Conservation (phyloP, 768 basidiomycete genomes). For the Serendipita sp. region DNA sequence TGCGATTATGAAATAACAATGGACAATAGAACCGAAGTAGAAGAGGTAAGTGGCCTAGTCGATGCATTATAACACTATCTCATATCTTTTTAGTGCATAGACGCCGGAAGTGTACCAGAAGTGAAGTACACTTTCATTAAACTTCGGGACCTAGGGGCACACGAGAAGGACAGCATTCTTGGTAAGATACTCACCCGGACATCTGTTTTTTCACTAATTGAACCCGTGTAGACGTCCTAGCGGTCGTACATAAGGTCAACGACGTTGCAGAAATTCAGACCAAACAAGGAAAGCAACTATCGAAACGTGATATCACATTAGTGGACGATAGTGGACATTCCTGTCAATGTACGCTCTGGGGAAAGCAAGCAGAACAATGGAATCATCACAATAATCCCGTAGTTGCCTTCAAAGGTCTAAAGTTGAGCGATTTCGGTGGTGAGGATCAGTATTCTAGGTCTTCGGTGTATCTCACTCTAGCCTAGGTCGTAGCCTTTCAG, state of each 20-base stretch:
- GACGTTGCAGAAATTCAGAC: constrained; percentile 56
- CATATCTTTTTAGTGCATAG: constrained; percentile 47
- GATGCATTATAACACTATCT: neutral
- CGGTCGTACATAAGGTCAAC: constrained; percentile 63
- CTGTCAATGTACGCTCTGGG: constrained; percentile 86
- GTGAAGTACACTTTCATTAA: constrained; percentile 72
- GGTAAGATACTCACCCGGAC: constrained; percentile 31
- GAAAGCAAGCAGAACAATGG: constrained; percentile 80
- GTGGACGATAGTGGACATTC: constrained; percentile 70
- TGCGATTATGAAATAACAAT: constrained; percentile 90
- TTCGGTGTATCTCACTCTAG: neutral
- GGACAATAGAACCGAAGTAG: constrained; percentile 70
- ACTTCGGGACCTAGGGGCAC: constrained; percentile 42
- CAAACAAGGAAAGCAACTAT: constrained; percentile 63
- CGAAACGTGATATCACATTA: constrained; percentile 77
- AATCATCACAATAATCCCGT: constrained; percentile 44
- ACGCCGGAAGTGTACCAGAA: constrained; percentile 56
- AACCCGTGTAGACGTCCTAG: constrained; percentile 58
- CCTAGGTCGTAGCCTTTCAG: constrained; percentile 67
- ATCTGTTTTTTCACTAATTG: neutral
- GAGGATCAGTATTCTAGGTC: constrained; percentile 10
- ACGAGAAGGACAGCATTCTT: constrained; percentile 66
- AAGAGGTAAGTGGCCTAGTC: constrained; percentile 41
- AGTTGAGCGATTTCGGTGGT: constrained; percentile 86
- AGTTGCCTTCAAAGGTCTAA: constrained; percentile 86